phyloP scores from a whole-genome alignment of 345 rosid species.

The Bruguiera parviflora region DNA sequence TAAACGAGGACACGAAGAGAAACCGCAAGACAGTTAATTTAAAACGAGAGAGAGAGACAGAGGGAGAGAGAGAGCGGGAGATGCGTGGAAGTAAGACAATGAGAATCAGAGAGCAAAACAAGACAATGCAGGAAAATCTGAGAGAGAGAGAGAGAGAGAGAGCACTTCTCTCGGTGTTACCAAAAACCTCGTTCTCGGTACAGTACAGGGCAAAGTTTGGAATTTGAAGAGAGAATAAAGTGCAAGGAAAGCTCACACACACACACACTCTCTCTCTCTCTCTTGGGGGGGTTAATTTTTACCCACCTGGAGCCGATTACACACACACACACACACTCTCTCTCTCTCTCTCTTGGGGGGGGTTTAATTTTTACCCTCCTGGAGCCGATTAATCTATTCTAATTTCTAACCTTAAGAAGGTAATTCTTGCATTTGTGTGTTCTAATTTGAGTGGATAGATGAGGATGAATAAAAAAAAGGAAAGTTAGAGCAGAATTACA shows the following conservation, averaged over 20 bases:
- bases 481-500: no score
- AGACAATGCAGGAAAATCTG: slow-evolving; percentile 46
- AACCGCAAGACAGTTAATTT: slow-evolving; percentile 13
- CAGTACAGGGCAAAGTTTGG: slow-evolving; percentile 39
- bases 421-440: no score
- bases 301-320: background rate
- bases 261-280: background rate
- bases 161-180: slow-evolving; percentile 8
- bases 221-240: slow-evolving; percentile 52
- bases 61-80: slow-evolving; percentile 3
- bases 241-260: background rate
- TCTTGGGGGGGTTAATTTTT: background rate
- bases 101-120: slow-evolving; percentile 44
- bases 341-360: background rate
- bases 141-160: slow-evolving; percentile 19
- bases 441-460: no score
- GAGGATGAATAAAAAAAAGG: no score
- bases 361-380: background rate
- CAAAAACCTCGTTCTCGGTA: slow-evolving; percentile 37
- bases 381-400: no score
- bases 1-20: slow-evolving; percentile 15
- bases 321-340: background rate
- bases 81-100: slow-evolving; percentile 38
- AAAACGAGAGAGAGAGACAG: slow-evolving; percentile 17
- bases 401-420: no score